Conservation (phyloP, 2,329 filamentous ascomycete species). For the Tolypocladium guangdongense region DNA sequence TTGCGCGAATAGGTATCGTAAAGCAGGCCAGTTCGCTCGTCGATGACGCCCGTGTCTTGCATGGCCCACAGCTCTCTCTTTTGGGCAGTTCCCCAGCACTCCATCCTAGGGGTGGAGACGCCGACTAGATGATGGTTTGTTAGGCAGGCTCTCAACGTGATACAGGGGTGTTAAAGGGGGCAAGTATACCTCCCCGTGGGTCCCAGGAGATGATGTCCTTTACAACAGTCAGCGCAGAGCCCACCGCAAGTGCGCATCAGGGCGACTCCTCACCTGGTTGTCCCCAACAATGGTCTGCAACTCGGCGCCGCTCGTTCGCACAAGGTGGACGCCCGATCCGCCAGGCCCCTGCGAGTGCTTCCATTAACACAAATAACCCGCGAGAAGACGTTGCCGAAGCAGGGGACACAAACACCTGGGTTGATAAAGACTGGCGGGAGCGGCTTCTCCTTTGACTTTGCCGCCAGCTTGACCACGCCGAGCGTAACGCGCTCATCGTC, state of each 20-base stretch:
- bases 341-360: conserved; percentile 30
- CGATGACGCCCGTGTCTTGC: conserved; percentile 31
- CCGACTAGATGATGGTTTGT: conserved; percentile 22
- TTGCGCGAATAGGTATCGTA: conserved; percentile 33
- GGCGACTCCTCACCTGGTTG: conserved; percentile 25
- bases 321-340: conserved; percentile 30
- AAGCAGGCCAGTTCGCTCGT: conserved; percentile 34
- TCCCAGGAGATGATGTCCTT: conserved; percentile 41
- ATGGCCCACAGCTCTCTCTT: conserved; percentile 31
- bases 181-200: conserved; percentile 31
- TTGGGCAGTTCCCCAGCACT: conserved; percentile 36
- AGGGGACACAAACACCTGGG: conserved; percentile 16
- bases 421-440: conserved; percentile 23
- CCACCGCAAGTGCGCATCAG: neutral
- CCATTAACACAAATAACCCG: neutral
- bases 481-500: conserved; percentile 17
- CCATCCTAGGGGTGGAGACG: conserved; percentile 35
- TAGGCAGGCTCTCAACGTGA: neutral
- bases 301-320: conserved; percentile 18
- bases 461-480: conserved; percentile 20
- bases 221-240: neutral
- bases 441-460: conserved; percentile 14
- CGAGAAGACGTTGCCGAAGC: too few species aligned
- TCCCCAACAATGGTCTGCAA: conserved; percentile 34
- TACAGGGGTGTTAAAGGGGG: neutral